Base-by-base conservation (phyloP, 2,329 filamentous ascomycete genomes). In the Moelleriella libera region DNA sequence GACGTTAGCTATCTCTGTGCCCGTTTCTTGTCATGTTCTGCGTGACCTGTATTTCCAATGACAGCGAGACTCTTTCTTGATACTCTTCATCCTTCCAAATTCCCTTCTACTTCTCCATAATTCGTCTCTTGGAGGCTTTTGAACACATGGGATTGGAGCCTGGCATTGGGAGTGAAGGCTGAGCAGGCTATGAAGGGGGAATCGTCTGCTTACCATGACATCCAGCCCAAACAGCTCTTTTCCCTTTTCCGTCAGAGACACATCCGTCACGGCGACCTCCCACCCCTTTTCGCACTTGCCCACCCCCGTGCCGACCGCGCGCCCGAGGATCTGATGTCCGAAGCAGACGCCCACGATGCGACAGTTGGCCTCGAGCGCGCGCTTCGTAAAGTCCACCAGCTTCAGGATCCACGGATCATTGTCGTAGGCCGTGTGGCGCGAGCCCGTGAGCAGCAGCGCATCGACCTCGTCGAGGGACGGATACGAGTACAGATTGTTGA, bases 391-490 rank as follows among this genome's bases (percentile, higher is more conserved):
- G 48, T 63, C 58, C 29, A 66, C 64, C 21, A 73, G 58, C 12
- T 60, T 58, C 14, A 68, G 43, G 45, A 73, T 71, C 70, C 69
- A 73, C 1, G 61, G 55, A 34, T 68, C 61, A 45, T 70, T 59
- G 43, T 67, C 59, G 49, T 65, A 71, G 2, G 69, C 64, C 14
- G 66, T 69, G 52, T 67, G 61, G 78, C 78, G 84, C 72, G 72
- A 75, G 5, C 90, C 90, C 0, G 84, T 86, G 51, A 96, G 75
- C 41, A 96, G 70, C 32, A 97, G 69, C 48, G 84, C 89, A 69
- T 97, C 90, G 50, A 96, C 67, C 41, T 81, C 69, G 34, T 83
- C 78, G 39, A 92, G 68, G 3, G 75, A 64, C 0, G 90, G 89
- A 64, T 94, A 95, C 21, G 71, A 62, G 52, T 78, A 64, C 32